phyloP scores from a whole-genome alignment of 352 stramenopile genomes.

The Globisporangium cederbergense region DNA sequence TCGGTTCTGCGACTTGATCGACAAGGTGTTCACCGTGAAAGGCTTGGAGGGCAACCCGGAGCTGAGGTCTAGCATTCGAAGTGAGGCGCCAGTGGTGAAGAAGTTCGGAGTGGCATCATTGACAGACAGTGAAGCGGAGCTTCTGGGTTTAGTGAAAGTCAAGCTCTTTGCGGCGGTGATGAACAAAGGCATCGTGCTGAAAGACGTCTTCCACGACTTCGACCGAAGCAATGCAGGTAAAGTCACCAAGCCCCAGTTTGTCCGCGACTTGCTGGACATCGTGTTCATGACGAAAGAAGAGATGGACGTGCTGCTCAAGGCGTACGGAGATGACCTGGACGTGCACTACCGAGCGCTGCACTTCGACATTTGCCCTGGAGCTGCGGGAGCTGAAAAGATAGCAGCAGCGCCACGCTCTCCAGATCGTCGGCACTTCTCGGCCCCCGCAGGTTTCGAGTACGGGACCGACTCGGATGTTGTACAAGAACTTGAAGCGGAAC shows the following conservation, averaged over 20 bases:
- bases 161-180: constrained; percentile 64
- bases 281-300: constrained; percentile 47
- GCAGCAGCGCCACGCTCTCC: constrained; percentile 37
- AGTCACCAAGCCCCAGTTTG: constrained; percentile 78
- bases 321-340: constrained; percentile 69
- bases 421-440: constrained; percentile 50
- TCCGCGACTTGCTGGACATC: constrained; percentile 66
- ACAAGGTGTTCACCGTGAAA: constrained; percentile 83
- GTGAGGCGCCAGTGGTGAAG: constrained; percentile 26
- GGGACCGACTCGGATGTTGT: constrained; percentile 3
- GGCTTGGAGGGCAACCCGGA: constrained; percentile 64
- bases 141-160: constrained; percentile 38
- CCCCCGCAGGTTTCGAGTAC: constrained; percentile 19
- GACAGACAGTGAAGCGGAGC: constrained; percentile 28
- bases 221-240: constrained; percentile 81
- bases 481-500: constrained; percentile 42
- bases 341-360: constrained; percentile 79
- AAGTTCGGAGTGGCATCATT: constrained; percentile 33
- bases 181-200: constrained; percentile 81
- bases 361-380: constrained; percentile 56
- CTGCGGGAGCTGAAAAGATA: constrained; percentile 24
- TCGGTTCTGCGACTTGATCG: constrained; percentile 80
- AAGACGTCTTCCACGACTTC: constrained; percentile 87
- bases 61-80: constrained; percentile 29
- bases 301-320: constrained; percentile 59